Base-by-base conservation (phyloP, 768 basidiomycete species). In the Scleroderma citrinum region DNA sequence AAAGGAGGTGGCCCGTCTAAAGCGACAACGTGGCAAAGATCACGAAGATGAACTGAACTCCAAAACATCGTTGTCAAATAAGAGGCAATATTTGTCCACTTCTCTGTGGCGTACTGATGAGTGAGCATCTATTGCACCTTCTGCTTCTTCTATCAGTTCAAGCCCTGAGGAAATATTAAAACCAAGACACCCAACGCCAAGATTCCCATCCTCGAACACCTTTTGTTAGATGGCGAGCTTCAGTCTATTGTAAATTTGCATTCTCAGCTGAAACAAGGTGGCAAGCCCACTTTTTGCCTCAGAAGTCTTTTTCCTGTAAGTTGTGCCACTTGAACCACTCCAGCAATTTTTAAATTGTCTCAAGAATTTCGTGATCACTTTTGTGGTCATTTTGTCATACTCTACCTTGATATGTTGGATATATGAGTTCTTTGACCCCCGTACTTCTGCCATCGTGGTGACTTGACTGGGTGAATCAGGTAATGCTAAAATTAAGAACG, bases 381-480 rank as follows among this genome's bases (percentile, higher is more conserved):
- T 93, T 48, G 83, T 86, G 3, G 84, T 94, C 47, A 62, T 94
- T 26, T 85, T 88, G 4, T 82, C 87, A 0, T 94, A 81, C 60
- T 72, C 81, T 10, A 68, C 82, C 31, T 81, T 86, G 39, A 71
- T 79, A n/a, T 68, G 83, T 2, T 94, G 91, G 90, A 78, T 92
- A 41, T 83, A 83, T 49, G 63, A 74, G 34, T 81, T 91, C 59
- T 85, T 94, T 58, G 76, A 84, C 41, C 76, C 71, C 2, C 71
- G 73, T 14, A 82, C 86, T 1, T 91, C 92, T 2, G 86, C 91
- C 6, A 81, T 94, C 48, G 66, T 91, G 49, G 80, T 91, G 10
- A 71, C 77, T 5, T 87, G 89, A 58, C 83, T 85, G 7, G 79
- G 78, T 49, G 54, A 61, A 37, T 69, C 69, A 42, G 85, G 86